A percentile compares a stretch with the other conserved stretches of the same genome.
Conservation (phyloP, 2,329 filamentous ascomycete genomes). For the Byssochlamys sp. region DNA sequence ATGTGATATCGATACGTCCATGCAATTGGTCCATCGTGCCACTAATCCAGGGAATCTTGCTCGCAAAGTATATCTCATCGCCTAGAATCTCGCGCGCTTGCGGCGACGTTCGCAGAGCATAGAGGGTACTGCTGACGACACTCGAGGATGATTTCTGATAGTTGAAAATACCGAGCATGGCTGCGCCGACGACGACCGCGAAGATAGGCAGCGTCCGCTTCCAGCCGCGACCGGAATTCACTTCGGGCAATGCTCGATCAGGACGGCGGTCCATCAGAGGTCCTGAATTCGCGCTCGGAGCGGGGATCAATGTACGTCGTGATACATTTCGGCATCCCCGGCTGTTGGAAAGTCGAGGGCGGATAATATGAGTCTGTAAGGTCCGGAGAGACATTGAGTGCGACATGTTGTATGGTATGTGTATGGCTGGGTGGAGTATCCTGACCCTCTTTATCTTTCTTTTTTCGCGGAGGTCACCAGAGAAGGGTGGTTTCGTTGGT, state of each 20-base stretch:
- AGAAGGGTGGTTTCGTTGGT: too few relatives aligned
- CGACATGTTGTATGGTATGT: constrained; percentile 2
- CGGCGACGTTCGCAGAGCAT: constrained; percentile 74
- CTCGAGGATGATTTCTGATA: constrained; percentile 91
- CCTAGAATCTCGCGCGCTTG: constrained; percentile 69
- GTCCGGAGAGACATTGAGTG: constrained; percentile 10
- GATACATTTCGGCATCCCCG: constrained; percentile 5
- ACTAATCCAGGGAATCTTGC: constrained; percentile 71
- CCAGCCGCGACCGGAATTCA: constrained; percentile 50
- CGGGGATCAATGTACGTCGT: constrained; percentile 40
- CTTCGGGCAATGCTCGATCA: constrained; percentile 43
- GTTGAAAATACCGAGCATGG: constrained; percentile 88
- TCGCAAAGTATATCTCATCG: constrained; percentile 73
- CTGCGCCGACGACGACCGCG: constrained; percentile 57
- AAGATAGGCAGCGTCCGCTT: constrained; percentile 71
- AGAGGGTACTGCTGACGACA: constrained; percentile 77
- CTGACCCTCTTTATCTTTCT: not conserved
- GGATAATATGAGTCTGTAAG: constrained; percentile 12
- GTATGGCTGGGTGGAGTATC: not conserved
- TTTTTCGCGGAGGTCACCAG: not conserved
- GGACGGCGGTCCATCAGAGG: constrained; percentile 44
- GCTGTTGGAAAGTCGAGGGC: constrained; percentile 9
- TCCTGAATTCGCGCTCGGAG: constrained; percentile 41
- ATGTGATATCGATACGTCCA: constrained; percentile 77
- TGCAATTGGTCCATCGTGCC: constrained; percentile 89